These are phyloP conservation scores for Aspergillus baeticus DNA, from an alignment of 495 filamentous ascomycete species.

Conservation along the genomic window DNA sequence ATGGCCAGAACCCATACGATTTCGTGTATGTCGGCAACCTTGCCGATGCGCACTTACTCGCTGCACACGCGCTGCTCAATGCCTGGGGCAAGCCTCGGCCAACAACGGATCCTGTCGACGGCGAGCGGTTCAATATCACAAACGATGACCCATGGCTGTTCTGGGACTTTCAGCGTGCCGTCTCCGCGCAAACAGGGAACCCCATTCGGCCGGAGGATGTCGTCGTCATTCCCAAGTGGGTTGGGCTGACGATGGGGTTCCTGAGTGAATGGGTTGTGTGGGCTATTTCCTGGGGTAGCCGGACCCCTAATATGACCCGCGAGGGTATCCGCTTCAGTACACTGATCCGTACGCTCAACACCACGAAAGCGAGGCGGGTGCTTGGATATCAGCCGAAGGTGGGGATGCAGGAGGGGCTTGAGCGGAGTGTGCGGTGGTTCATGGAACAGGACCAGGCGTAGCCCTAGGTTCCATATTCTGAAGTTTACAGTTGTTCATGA, in stretches of 20 bases:
- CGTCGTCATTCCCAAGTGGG: slow-evolving; percentile 11
- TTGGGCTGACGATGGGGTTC: slow-evolving; percentile 9
- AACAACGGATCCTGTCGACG: not conserved
- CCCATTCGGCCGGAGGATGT: slow-evolving; percentile 4
- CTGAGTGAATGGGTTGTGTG: slow-evolving; percentile 13
- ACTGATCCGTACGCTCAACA: slow-evolving; percentile 3
- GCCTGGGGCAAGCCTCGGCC: not conserved
- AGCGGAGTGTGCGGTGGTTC: slow-evolving; percentile 9
- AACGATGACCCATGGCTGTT: slow-evolving; percentile 13
- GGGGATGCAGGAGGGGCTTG: slow-evolving; percentile 8
- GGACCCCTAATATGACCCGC: slow-evolving; percentile 6
- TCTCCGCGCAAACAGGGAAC: not conserved
- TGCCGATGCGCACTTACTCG: slow-evolving; percentile 10
- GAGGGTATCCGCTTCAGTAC: slow-evolving; percentile 15
- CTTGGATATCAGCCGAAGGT: slow-evolving; percentile 9
- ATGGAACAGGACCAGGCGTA: not conserved
- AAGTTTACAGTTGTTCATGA: too few relatives aligned
- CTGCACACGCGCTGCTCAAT: not conserved
- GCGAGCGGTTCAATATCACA: slow-evolving; percentile 10
- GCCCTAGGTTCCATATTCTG: too few relatives aligned
- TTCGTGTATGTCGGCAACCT: slow-evolving; percentile 13
- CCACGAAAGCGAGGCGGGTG: slow-evolving; percentile 5
- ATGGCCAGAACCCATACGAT: slow-evolving; percentile 10
- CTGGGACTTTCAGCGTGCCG: slow-evolving; percentile 13
- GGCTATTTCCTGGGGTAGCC: not conserved